Conservation (phyloP, 768 basidiomycete genomes). For the Podaxis pistillaris region DNA sequence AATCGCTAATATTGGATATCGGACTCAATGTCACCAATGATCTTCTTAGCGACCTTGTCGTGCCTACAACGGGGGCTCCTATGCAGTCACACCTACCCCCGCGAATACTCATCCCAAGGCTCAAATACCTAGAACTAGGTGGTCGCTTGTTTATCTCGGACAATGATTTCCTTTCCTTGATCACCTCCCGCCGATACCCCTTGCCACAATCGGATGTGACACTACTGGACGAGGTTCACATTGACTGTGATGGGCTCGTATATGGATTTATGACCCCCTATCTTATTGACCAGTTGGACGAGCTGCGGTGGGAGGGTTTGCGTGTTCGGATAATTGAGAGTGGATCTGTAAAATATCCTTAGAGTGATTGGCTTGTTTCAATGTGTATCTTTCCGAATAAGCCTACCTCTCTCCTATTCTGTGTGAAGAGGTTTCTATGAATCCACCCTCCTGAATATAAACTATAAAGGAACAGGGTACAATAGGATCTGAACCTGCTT, state of each 20-base stretch:
- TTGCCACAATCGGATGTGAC: not conserved
- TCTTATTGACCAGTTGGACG: slow-evolving; percentile 10
- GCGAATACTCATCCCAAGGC: not conserved
- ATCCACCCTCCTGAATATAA: no score
- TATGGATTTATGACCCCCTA: slow-evolving; percentile 13
- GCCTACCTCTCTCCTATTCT: not conserved
- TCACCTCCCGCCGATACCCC: slow-evolving; percentile 10
- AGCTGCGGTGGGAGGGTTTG: slow-evolving; percentile 9
- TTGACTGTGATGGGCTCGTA: slow-evolving; percentile 12
- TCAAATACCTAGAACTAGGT: slow-evolving; percentile 9
- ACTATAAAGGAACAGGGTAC: not conserved
- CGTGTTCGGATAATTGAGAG: not conserved
- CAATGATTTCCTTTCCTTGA: slow-evolving; percentile 6
- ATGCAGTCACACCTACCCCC: not conserved
- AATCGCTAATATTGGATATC: slow-evolving; percentile 3
- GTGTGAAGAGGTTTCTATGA: not conserved
- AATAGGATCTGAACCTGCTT: not conserved
- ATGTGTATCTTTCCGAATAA: not conserved
- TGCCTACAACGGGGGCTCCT: not conserved
- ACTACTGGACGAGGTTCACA: not conserved
- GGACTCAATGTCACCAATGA: slow-evolving; percentile 6
- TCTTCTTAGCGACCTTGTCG: not conserved
- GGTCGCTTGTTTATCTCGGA: slow-evolving; percentile 12
- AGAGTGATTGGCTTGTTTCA: not conserved
- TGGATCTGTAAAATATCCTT: slow-evolving; percentile 4